phyloP scores from a whole-genome alignment of 495 filamentous ascomycete genomes.

The Oidiodendron maius region DNA sequence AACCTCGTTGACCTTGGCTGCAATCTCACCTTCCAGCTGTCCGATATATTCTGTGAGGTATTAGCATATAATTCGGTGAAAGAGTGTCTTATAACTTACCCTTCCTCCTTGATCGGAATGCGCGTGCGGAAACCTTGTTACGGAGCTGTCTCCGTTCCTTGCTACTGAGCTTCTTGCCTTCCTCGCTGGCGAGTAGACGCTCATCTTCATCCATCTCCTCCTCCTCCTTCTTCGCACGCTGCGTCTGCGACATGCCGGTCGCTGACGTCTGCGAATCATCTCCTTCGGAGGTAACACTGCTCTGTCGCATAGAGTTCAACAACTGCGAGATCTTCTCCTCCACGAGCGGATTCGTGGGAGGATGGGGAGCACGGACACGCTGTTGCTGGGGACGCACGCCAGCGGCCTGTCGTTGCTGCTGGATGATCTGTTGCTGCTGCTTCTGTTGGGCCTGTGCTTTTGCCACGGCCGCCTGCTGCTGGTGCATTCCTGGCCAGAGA shows the following conservation, averaged over 20 bases:
- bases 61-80: conserved; percentile 36
- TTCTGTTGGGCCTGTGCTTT: conserved; percentile 64
- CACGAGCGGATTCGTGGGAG: conserved; percentile 57
- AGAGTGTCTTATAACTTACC: conserved; percentile 49
- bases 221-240: conserved; percentile 70
- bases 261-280: conserved; percentile 43
- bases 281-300: conserved; percentile 42
- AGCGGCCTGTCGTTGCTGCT: conserved; percentile 34
- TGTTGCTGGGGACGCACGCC: conserved; percentile 34
- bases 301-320: conserved; percentile 75
- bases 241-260: conserved; percentile 45
- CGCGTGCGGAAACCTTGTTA: conserved; percentile 97
- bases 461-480: conserved; percentile 76
- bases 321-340: conserved; percentile 84
- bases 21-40: conserved; percentile 83
- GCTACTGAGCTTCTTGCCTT: conserved; percentile 93
- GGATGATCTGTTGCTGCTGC: conserved; percentile 58
- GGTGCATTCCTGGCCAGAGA: conserved; percentile 86
- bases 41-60: conserved; percentile 75
- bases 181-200: conserved; percentile 83
- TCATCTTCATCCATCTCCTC: conserved; percentile 99
- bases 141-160: conserved; percentile 90
- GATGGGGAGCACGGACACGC: conserved; percentile 38
- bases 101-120: conserved; percentile 93
- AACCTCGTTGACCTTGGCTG: conserved; percentile 62